A percentile compares a stretch with the other conserved stretches of the same genome.
Evolutionary conservation across 2,329 filamentous ascomycete genomes (phyloP).

Genomic region (Setomelanomma holmii): DNA sequence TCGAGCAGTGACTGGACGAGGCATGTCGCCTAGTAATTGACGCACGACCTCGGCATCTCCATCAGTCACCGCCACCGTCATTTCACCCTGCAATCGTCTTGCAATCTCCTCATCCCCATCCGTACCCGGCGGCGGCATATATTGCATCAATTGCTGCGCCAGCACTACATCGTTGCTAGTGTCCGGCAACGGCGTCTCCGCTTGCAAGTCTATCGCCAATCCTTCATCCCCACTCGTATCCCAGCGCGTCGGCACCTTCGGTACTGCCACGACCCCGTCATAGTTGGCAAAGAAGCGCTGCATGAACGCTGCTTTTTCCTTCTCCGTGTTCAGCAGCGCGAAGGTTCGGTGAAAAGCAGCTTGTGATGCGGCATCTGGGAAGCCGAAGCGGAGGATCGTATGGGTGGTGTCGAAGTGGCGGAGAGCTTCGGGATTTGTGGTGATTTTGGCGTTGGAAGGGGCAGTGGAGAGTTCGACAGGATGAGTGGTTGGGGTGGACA

Average conservation of each 20-base stretch:
- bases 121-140: no score
- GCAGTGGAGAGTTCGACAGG: not conserved
- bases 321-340: not conserved
- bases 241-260: not conserved
- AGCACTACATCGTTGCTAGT: not conserved
- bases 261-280: not conserved
- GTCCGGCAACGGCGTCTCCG: not conserved
- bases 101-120: no score
- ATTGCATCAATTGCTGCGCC: not conserved
- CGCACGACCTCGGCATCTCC: no score
- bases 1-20: no score
- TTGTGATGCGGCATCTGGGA: not conserved
- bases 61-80: no score
- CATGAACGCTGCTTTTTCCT: not conserved
- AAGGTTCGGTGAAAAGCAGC: conserved; percentile 4
- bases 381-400: conserved; percentile 4
- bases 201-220: not conserved
- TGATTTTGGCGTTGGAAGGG: not conserved
- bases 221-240: not conserved
- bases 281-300: not conserved
- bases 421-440: not conserved
- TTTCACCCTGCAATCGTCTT: no score
- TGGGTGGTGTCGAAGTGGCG: not conserved
- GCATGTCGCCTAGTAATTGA: no score
- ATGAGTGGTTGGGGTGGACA: not conserved